Percentiles rank a stretch among this genome's conserved stretches.
Conservation (phyloP, 2,329 filamentous ascomycete genomes). For the Colletotrichum euphorbiae region DNA sequence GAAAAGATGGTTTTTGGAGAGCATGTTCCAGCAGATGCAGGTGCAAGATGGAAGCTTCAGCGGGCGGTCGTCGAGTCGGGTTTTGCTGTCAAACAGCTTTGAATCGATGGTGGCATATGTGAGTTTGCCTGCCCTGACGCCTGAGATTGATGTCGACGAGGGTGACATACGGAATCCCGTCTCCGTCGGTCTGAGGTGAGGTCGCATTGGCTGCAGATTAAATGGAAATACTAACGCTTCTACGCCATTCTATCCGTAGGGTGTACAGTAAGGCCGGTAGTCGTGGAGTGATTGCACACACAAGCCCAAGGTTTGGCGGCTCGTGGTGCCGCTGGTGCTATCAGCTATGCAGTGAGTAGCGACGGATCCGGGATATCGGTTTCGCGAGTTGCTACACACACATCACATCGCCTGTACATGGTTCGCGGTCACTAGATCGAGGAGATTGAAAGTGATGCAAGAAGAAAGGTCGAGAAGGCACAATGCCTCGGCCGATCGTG, state of each 20-base stretch:
- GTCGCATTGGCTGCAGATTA: not conserved
- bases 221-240: not conserved
- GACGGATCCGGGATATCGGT: constrained; percentile 19
- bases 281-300: not conserved
- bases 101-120: not conserved
- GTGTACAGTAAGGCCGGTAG: not conserved
- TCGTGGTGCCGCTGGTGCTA: no score
- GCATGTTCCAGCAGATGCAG: not conserved
- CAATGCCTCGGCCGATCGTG: constrained; percentile 14
- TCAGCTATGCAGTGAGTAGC: not conserved
- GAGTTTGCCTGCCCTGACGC: not conserved
- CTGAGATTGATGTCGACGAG: not conserved
- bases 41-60: not conserved
- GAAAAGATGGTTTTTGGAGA: not conserved
- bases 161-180: not conserved
- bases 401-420: not conserved
- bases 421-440: not conserved
- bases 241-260: not conserved
- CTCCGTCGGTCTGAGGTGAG: not conserved
- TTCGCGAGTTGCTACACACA: not conserved
- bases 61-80: not conserved
- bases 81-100: not conserved
- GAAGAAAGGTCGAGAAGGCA: not conserved
- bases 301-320: constrained; percentile 11
- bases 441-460: not conserved